These are phyloP conservation scores for Chalara sp. DNA, from an alignment of 2,329 filamentous ascomycete species.

Conservation along the genomic window DNA sequence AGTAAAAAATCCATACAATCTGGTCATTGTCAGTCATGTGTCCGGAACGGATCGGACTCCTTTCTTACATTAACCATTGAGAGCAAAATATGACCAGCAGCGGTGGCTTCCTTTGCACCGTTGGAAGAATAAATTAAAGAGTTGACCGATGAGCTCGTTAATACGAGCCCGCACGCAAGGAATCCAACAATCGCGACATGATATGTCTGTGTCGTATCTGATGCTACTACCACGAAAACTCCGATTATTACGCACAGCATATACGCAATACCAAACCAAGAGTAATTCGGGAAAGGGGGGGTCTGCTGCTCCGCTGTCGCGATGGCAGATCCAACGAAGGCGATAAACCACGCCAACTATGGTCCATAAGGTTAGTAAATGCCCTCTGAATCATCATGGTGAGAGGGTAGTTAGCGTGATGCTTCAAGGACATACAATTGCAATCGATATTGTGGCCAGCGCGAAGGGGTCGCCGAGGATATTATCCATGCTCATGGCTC, in stretches of 20 bases:
- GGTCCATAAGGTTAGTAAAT: slow-evolving; percentile 12
- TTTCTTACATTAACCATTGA: slow-evolving; percentile 81
- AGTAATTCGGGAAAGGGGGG: slow-evolving; percentile 67
- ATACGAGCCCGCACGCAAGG: slow-evolving; percentile 72
- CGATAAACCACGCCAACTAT: slow-evolving; percentile 91
- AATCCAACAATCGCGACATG: slow-evolving; percentile 89
- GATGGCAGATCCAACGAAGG: slow-evolving; percentile 81
- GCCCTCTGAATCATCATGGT: neutral
- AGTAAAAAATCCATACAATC: slow-evolving; percentile 99
- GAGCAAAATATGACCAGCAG: slow-evolving; percentile 87
- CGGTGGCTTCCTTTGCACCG: slow-evolving; percentile 74
- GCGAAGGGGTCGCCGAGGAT: slow-evolving; percentile 96
- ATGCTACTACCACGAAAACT: slow-evolving; percentile 75
- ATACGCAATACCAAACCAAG: slow-evolving; percentile 88
- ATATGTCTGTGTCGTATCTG: slow-evolving; percentile 79
- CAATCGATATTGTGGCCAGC: slow-evolving; percentile 87
- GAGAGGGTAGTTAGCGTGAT: no score
- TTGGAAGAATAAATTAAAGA: slow-evolving; percentile 71
- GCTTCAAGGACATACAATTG: slow-evolving; percentile 55
- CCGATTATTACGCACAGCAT: slow-evolving; percentile 77
- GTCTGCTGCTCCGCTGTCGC: slow-evolving; percentile 45
- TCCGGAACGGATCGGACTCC: neutral
- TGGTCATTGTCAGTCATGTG: slow-evolving; percentile 31
- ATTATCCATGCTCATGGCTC: slow-evolving; percentile 70
- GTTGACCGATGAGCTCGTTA: slow-evolving; percentile 82